phyloP scores from a whole-genome alignment of 2,329 filamentous ascomycete species.

The Elsinoe australis region DNA sequence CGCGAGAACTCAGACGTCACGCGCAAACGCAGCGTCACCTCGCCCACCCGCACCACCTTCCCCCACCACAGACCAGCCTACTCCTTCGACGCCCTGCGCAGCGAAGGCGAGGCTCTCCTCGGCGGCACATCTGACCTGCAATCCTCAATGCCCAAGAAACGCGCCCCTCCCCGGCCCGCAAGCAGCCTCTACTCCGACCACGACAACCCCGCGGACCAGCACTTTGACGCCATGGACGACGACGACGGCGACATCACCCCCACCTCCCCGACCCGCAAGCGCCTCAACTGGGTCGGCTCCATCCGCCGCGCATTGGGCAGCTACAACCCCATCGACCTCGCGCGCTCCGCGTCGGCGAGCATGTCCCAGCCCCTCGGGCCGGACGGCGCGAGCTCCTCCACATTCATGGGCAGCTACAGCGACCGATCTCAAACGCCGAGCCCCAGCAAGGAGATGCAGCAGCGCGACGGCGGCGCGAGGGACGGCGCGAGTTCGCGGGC shows the following conservation, averaged over 20 bases:
- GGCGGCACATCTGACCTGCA: background rate
- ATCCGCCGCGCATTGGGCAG: constrained; percentile 24
- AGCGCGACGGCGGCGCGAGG: constrained; percentile 6
- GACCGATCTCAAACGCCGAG: constrained; percentile 18
- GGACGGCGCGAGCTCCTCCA: background rate
- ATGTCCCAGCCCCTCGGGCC: background rate
- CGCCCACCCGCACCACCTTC: constrained; percentile 2
- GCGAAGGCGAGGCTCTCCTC: constrained; percentile 6
- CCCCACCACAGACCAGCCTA: constrained; percentile 1
- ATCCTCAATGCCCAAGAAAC: constrained; percentile 4
- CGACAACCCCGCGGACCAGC: background rate
- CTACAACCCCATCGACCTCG: constrained; percentile 16
- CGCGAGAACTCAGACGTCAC: background rate
- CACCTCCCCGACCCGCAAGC: constrained; percentile 23
- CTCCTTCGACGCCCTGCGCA: constrained; percentile 13
- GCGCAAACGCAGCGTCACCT: constrained; percentile 14
- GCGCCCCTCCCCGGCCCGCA: background rate
- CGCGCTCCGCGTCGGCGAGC: constrained; percentile 7
- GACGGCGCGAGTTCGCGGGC: background rate
- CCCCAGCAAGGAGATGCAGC: constrained; percentile 12
- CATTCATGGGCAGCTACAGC: too few relatives aligned
- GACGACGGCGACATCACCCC: constrained; percentile 18
- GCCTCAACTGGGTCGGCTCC: constrained; percentile 33
- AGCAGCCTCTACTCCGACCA: constrained; percentile 14
- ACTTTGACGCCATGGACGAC: too few relatives aligned